Evolutionary conservation across 345 rosid species (phyloP).

Genomic region (Linum trigynum): DNA sequence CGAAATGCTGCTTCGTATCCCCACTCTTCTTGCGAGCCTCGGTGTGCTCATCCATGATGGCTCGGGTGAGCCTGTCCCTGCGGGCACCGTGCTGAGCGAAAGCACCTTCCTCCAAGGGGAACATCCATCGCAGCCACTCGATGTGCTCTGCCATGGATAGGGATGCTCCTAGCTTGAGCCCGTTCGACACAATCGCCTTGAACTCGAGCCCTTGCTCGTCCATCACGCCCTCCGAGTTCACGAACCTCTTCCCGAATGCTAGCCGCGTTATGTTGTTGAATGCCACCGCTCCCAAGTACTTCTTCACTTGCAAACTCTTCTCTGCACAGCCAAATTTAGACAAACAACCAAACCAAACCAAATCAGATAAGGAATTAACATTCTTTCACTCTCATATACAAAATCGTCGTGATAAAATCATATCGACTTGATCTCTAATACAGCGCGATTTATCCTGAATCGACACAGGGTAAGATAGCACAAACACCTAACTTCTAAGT

Average conservation of each 20-base stretch:
- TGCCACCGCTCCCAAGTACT: conserved; percentile 74
- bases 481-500: too few relatives aligned
- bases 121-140: conserved; percentile 91
- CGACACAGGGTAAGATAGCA: too few relatives aligned
- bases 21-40: conserved; percentile 53
- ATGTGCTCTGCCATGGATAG: conserved; percentile 81
- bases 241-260: conserved; percentile 92
- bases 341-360: too few relatives aligned
- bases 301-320: conserved; percentile 46
- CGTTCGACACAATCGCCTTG: conserved; percentile 70
- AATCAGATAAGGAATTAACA: background rate
- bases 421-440: too few relatives aligned
- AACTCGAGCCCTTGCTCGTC: conserved; percentile 85
- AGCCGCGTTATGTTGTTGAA: conserved; percentile 93
- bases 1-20: conserved; percentile 53
- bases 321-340: conserved; percentile 25
- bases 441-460: too few relatives aligned
- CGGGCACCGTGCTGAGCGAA: conserved; percentile 72
- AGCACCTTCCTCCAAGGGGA: conserved; percentile 68
- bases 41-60: conserved; percentile 88
- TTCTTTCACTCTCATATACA: too few relatives aligned
- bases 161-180: conserved; percentile 68
- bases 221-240: conserved; percentile 54
- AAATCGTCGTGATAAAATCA: too few relatives aligned
- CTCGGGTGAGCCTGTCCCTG: conserved; percentile 63